Evolutionary conservation across 2,329 filamentous ascomycete species (phyloP), one percentile per base, ranked within the genome.

Genomic region (Arthroderma uncinatum): DNA sequence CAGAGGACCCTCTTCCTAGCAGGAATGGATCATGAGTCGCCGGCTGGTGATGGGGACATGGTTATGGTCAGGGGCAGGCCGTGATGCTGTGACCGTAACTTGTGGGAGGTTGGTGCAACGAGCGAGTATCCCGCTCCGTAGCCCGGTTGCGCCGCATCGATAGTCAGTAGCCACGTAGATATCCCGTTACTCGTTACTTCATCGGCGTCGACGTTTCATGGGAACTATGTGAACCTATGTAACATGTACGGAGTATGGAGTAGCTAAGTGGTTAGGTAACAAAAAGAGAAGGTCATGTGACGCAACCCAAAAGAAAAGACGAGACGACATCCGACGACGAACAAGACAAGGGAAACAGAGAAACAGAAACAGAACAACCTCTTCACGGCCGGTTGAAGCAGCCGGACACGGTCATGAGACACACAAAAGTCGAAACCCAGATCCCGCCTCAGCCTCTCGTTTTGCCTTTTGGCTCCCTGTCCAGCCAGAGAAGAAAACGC

Each of bases 21-120:
- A 37, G 28, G 12, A 33, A 12, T 50, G 23, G 33, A 50, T 50
- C 47, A 50, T 50, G 42, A 48, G 42, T 48, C 23, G 42, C 42
- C n/a, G 42, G 28, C 25, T 50, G 47, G 25, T 50, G 47, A 33
- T 50, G 25, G 2, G 42, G 42, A 30, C 47, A 33, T 33, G 47
- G 47, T 25, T 50, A 33, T 33, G 47, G 23, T 50, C 47, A 50
- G 47, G 47, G 47, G 47, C 47, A 50, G 47, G 25, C 47, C 40
- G 23, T 47, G 40, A 47, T 47, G 19, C 12, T 6, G 40, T 21
- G 19, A 28, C 23, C 19, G 19, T 28, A 47, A 23, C 40, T 47
- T 47, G 40, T 47, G 19, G 19, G 19, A 23, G 10, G 19, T 25
- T 21, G 10, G 28, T 30, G 7, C 28, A 7, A 30, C 28, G 28